Evolutionary conservation across 2,329 filamentous ascomycete species (phyloP).

Genomic region (Phyllosticta capitalensis): DNA sequence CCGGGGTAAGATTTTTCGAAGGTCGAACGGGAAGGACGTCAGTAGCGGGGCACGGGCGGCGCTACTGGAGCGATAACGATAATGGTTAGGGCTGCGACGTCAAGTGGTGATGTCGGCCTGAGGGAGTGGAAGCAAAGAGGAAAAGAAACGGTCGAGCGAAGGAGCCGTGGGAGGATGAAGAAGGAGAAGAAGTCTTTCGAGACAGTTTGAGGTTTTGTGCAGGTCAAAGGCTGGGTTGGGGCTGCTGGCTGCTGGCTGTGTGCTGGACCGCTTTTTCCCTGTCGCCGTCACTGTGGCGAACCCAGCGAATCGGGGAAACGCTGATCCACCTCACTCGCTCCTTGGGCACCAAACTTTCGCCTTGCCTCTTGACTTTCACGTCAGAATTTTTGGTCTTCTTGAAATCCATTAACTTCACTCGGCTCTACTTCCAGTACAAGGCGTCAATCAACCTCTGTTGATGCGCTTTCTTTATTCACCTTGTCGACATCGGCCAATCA

Average conservation of each 20-base stretch:
- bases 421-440: background rate
- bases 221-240: background rate
- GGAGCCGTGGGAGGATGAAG: background rate
- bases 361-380: background rate
- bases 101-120: background rate
- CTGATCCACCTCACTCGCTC: constrained; percentile 7
- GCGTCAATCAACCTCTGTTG: background rate
- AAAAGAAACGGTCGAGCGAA: background rate
- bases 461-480: background rate
- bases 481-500: background rate
- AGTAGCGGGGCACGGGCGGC: constrained; percentile 8
- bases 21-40: constrained; percentile 7
- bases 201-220: background rate
- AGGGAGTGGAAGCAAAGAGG: background rate
- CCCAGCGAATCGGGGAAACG: constrained; percentile 10
- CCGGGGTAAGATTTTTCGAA: constrained; percentile 11
- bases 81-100: constrained; percentile 8
- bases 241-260: no score
- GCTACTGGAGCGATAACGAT: constrained; percentile 10
- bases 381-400: no score
- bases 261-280: constrained; percentile 5
- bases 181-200: background rate
- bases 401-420: background rate
- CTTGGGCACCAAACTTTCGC: background rate
- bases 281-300: constrained; percentile 9